phyloP scores from a whole-genome alignment of 805 yeast genomes.

The Candida vaughaniae region DNA sequence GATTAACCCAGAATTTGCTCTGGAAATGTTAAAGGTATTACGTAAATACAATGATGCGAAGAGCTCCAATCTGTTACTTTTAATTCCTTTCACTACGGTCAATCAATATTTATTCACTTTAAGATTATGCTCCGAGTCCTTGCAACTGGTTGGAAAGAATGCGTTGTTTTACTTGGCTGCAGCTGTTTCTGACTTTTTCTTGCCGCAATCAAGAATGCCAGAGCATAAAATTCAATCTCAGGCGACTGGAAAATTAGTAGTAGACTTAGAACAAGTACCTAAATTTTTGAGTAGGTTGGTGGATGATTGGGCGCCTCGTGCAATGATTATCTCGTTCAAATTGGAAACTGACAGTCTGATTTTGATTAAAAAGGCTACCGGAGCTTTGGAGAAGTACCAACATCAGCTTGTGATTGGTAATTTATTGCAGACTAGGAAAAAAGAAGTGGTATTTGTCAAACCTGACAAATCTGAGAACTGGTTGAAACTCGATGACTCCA shows the following conservation, averaged over 20 bases:
- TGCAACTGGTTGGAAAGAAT: conserved; percentile 53
- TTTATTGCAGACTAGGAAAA: conserved; percentile 81
- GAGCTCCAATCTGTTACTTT: conserved; percentile 51
- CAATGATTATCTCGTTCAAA: conserved; percentile 93
- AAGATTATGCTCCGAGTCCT: conserved; percentile 57
- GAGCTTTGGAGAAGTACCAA: conserved; percentile 79
- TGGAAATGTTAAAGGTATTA: conserved; percentile 58
- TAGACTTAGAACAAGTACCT: conserved; percentile 93
- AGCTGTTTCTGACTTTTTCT: conserved; percentile 94
- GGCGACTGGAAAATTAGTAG: conserved; percentile 72
- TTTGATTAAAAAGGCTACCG: conserved; percentile 69
- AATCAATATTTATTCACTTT: conserved; percentile 90
- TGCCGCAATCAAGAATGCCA: conserved; percentile 82
- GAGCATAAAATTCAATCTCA: conserved; percentile 94
- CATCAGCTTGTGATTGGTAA: conserved; percentile 97
- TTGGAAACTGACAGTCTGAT: conserved; percentile 81
- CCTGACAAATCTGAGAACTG: conserved; percentile 44
- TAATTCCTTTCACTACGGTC: conserved; percentile 90
- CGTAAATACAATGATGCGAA: conserved; percentile 55
- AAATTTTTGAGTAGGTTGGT: conserved; percentile 86
- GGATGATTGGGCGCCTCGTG: conserved; percentile 91
- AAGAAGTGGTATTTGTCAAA: conserved; percentile 82
- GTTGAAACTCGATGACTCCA: conserved; percentile 48
- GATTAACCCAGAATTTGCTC: conserved; percentile 59
- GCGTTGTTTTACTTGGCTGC: conserved; percentile 91